Base-by-base conservation (phyloP, 495 filamentous ascomycete genomes). In the Penicillium taxi region DNA sequence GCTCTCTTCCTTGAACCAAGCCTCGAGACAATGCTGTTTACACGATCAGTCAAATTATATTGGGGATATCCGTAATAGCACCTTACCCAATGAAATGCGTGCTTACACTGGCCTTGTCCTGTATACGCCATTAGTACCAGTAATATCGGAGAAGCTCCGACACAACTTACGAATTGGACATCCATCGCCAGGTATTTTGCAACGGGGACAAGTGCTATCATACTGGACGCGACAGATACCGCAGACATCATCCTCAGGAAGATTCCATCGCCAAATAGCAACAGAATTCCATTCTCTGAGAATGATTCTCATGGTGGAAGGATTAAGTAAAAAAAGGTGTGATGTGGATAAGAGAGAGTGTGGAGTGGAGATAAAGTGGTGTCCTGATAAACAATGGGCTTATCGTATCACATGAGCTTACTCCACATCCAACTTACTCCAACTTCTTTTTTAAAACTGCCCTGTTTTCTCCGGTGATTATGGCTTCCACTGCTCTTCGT, bases 141-240 rank as follows among this genome's bases (percentile, higher is more conserved):
- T 12, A 6, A 28, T 5, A 28, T 32, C 29, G 9, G 29, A 22
- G 3, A 23, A 21, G 17, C 7, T 22, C 9, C 4, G 18, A n/a
- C 4, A 15, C 16, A 21, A 69, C 85, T 61, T 66, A 96, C 91
- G 62, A 31, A 99, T 68, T 16, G 82, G 78, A 64, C 91, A 99
- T 51, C 96, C 90, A 52, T 99, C 91, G 16, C 91, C 91, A 12
- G 91, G 91, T 56, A 84, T 96, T 73, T 94, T 94, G 79, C 91
- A 99, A 35, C 87, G 89, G 15, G 90, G 87, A 64, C 91, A 99
- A 8, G 91, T 96, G 16, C 88, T 87, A 54, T 99, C 91, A 58
- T 96, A 99, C 55, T 94, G 86, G 18, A 93, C 84, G 55, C 90
- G 89, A 69, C 91, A 99, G 64, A 99, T 99, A 40, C 91, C 91